Conservation (phyloP, 164 flowering plant genomes). For the Kingdonia uniflora region DNA sequence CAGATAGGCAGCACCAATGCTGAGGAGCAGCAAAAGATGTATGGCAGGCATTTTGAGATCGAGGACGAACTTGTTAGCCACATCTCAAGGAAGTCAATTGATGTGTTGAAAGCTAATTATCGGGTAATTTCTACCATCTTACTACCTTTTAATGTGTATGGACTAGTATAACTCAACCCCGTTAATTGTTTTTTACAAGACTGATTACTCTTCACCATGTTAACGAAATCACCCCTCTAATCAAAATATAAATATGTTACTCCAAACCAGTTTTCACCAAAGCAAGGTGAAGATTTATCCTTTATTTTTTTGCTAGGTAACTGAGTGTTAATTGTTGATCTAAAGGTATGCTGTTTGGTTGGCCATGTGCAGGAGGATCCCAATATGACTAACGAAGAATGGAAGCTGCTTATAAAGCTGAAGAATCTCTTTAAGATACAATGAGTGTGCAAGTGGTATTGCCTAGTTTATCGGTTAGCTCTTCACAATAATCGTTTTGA, state of each 20-base stretch:
- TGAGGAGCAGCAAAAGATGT: constrained; percentile 91
- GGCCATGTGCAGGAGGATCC: constrained; percentile 42
- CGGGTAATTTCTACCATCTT: constrained; percentile 30
- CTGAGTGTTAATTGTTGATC: background rate
- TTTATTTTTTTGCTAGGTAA: background rate
- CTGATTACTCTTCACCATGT: too few relatives aligned
- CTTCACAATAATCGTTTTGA: too few relatives aligned
- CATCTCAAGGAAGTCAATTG: constrained; percentile 73
- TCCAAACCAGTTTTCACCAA: too few relatives aligned
- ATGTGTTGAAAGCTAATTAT: constrained; percentile 64
- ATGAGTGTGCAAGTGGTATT: constrained; percentile 14
- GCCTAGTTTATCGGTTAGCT: too few relatives aligned
- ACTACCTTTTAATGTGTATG: background rate
- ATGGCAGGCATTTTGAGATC: constrained; percentile 80
- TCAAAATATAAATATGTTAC: too few relatives aligned
- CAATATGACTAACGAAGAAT: constrained; percentile 44
- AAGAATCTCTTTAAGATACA: constrained; percentile 44
- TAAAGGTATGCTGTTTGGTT: background rate
- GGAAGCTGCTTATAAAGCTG: constrained; percentile 48
- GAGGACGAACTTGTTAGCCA: constrained; percentile 94
- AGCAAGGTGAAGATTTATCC: background rate
- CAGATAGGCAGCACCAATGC: constrained; percentile 62
- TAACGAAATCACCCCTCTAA: too few relatives aligned
- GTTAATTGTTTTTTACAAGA: too few relatives aligned
- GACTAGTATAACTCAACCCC: too few relatives aligned